Base-by-base conservation (phyloP, 31 red algal species). In the Odonthalia washingtoniensis region DNA sequence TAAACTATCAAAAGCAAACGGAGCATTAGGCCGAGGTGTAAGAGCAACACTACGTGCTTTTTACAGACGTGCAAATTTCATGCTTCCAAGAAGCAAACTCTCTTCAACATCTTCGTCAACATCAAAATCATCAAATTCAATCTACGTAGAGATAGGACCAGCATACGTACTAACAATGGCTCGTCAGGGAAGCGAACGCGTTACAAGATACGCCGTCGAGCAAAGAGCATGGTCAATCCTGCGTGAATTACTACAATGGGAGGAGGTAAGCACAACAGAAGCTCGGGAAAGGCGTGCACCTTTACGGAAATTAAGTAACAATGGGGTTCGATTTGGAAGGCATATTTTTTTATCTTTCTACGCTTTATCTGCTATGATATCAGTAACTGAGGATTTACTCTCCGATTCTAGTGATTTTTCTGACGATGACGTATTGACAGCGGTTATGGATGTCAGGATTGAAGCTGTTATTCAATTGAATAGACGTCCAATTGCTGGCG, bases 61-160 rank as follows among this genome's bases (percentile, higher is more conserved):
- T 57, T 77, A 86, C 45, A 75, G 83, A 30, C 82, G 83, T 65
- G 90, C 90, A 17, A 40, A 81, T 57, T 57, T 57, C 21, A 21
- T 57, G 21, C 49, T 57, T 57, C 49, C 49, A 14, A 9, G 49
- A 14, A 9, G 49, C 21, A n/a, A n/a, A n/a, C n/a, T n/a, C n/a
- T n/a, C n/a, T n/a, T n/a, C n/a, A n/a, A n/a, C n/a, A n/a, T n/a
- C n/a, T n/a, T n/a, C n/a, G n/a, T 9, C 49, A 14, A 34, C 26
- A 21, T 46, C 74, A 41, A 46, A 62, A 33, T 27, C 73, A n/a
- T 18, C 21, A 6, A 38, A 6, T n/a, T 70, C 68, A 43, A 36
- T 92, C 46, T 92, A 92, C 57, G 69, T 92, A 35, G 90, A 92
- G 65, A 92, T 87, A 24, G 90, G 90, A 17, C 90, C 90, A 74